phyloP scores from a whole-genome alignment of 805 yeast genomes.

The Saccharomycopsis selenospora region DNA sequence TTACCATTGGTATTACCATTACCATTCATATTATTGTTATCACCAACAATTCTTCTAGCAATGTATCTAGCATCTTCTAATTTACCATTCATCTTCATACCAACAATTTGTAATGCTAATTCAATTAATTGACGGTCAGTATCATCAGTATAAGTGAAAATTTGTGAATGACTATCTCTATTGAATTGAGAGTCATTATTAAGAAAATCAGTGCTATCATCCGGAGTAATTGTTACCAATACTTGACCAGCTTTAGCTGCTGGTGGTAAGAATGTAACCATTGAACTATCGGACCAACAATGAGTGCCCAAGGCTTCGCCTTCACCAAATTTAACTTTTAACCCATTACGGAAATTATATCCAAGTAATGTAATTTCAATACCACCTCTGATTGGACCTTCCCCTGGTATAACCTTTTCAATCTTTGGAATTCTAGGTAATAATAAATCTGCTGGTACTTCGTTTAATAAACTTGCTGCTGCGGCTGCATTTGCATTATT shows the following conservation, averaged over 20 bases:
- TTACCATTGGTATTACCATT: conserved; percentile 16
- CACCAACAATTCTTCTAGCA: conserved; percentile 84
- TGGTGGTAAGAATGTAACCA: conserved; percentile 91
- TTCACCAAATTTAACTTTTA: conserved; percentile 81
- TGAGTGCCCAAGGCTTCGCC: conserved; percentile 76
- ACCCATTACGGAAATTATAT: conserved; percentile 73
- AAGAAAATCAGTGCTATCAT: conserved; percentile 3
- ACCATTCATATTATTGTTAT: conserved; percentile 31
- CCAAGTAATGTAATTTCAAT: conserved; percentile 91
- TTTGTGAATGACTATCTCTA: conserved; percentile 31
- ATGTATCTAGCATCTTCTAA: conserved; percentile 91
- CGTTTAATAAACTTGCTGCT: background rate
- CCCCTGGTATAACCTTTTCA: conserved; percentile 87
- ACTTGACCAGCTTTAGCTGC: conserved; percentile 88
- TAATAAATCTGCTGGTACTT: conserved; percentile 2
- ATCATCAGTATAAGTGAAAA: conserved; percentile 90
- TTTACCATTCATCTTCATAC: conserved; percentile 92
- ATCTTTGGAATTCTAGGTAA: conserved; percentile 42
- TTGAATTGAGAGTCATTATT: conserved; percentile 28
- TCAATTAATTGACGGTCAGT: conserved; percentile 93
- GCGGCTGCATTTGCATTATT: no score
- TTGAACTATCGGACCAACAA: conserved; percentile 93
- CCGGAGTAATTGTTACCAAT: conserved; percentile 62
- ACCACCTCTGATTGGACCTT: conserved; percentile 95
- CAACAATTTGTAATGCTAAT: conserved; percentile 92